These are phyloP conservation scores for Trichomonascaceae sp. DNA, from an alignment of 1,139 yeast species.

Conservation along the genomic window DNA sequence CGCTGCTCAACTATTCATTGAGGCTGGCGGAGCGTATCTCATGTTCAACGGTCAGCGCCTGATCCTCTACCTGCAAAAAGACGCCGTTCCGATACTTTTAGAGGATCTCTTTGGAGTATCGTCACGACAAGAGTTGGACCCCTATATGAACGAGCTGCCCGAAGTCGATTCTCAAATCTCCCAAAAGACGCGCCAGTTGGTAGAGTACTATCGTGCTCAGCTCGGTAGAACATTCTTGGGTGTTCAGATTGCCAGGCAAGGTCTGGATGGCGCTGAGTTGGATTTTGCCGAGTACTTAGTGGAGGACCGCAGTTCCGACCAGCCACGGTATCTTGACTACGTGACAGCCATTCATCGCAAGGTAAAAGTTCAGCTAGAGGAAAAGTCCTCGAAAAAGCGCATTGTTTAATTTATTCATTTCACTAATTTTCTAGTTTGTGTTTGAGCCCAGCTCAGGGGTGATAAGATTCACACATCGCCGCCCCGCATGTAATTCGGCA, in stretches of 20 bases:
- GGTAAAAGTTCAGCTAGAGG: constrained; percentile 20
- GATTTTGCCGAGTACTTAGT: constrained; percentile 49
- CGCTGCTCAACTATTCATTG: constrained; percentile 34
- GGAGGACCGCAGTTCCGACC: constrained; percentile 50
- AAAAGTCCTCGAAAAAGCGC: constrained; percentile 8
- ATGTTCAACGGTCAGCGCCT: constrained; percentile 56
- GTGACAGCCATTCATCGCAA: constrained; percentile 22
- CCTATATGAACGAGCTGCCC: constrained; percentile 51
- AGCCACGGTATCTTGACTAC: constrained; percentile 20
- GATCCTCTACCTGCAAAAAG: constrained; percentile 58
- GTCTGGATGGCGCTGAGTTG: constrained; percentile 47
- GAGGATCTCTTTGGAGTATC: constrained; percentile 64
- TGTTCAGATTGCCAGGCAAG: constrained; percentile 52
- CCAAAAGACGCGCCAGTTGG: constrained; percentile 49
- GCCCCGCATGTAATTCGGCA: no score
- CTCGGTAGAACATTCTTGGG: constrained; percentile 34
- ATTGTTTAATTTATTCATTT: not conserved
- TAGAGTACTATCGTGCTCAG: constrained; percentile 35
- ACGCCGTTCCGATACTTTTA: constrained; percentile 53
- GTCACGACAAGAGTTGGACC: constrained; percentile 36
- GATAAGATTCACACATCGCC: no score
- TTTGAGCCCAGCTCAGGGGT: no score
- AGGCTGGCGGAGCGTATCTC: constrained; percentile 67
- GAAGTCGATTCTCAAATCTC: constrained; percentile 58
- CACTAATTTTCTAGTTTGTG: not conserved